These are phyloP conservation scores for Neocucurbitaria cava DNA, from an alignment of 2,329 filamentous ascomycete genomes.

Conservation along the genomic window DNA sequence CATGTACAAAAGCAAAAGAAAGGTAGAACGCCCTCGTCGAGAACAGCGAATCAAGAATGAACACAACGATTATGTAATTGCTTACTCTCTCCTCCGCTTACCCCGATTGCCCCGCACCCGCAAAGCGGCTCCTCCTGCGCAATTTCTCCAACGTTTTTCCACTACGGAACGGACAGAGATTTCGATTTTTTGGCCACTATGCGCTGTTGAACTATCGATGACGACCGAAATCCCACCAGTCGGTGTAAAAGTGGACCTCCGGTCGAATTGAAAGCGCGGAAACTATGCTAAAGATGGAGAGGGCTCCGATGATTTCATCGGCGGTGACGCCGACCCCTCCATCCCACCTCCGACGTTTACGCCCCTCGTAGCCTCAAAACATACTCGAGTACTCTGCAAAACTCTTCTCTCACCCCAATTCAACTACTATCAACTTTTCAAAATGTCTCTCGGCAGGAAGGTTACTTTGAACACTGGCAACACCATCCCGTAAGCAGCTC, in stretches of 20 bases:
- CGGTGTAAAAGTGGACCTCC: conserved; percentile 9
- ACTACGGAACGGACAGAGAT: not conserved
- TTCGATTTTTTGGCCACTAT: not conserved
- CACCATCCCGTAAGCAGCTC: conserved; percentile 74
- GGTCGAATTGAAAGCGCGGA: conserved; percentile 4
- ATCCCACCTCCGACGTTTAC: conserved; percentile 20
- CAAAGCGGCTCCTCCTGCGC: too few species aligned
- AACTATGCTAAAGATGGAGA: conserved; percentile 14
- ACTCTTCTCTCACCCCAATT: conserved; percentile 3
- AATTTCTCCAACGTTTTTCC: not conserved
- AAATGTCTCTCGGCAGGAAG: conserved; percentile 44
- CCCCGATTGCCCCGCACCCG: too few species aligned
- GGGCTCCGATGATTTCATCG: conserved; percentile 21
- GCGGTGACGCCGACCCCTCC: conserved; percentile 28
- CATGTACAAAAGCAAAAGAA: too few species aligned
- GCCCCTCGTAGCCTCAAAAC: conserved; percentile 13
- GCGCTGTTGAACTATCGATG: not conserved
- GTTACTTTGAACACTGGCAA: conserved; percentile 70
- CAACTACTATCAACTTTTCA: conserved; percentile 9
- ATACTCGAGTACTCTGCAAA: not conserved
- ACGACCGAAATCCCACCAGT: not conserved
- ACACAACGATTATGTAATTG: not conserved
- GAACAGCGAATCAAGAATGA: not conserved
- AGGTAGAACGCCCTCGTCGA: too few species aligned
- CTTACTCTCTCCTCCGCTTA: not conserved